Base-by-base conservation (phyloP, 441 rosid species). In the Euphorbia celastroides region DNA sequence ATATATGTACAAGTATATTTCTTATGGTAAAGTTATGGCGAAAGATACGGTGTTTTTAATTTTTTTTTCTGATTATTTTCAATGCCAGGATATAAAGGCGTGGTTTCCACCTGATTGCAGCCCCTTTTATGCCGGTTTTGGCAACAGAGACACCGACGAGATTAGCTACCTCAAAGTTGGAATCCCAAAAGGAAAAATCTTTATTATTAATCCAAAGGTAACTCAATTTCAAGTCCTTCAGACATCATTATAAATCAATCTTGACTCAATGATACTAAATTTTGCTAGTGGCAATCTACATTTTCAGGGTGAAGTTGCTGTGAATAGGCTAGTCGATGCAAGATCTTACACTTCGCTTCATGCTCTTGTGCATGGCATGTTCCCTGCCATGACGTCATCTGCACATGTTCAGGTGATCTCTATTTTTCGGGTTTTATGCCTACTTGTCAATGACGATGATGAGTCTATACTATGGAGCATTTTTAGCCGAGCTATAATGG, bases 91-190 rank as follows among this genome's bases (percentile, higher is more conserved):
- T 38, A 92, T 95, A 79, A 86, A 74, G 70, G 92, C 84, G 10
- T 81, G 90, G 83, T 95, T 92, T 76, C 99, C 99, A 66, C 38
- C 86, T 0, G 93, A 92, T 59, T 75, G 80, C 88, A 88, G 83
- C 71, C 99, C 97, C 0, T 95, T 95, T 82, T 92, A 92, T 73
- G 99, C 98, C 73, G 99, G 99, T 70, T 95, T 95, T 78, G 99
- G 99, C 68, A 95, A 95, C 73, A 83, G 99, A 83, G 92, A 92
- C 77, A 95, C 99, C 0, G 99, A 95, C 73, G 96, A 95, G 79
- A 76, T 92, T 71, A 95, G 99, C 85, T 95, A 95, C 81, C 92
- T 90, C 27, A 87, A 90, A 79, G 93, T 95, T n/a, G 99, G 98
- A 69, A 90, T 95, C 67, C 98, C 99, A 0, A 90, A 74, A 54